Conservation (phyloP, 306 rosid genomes). For the Macrotyloma uniflorum region DNA sequence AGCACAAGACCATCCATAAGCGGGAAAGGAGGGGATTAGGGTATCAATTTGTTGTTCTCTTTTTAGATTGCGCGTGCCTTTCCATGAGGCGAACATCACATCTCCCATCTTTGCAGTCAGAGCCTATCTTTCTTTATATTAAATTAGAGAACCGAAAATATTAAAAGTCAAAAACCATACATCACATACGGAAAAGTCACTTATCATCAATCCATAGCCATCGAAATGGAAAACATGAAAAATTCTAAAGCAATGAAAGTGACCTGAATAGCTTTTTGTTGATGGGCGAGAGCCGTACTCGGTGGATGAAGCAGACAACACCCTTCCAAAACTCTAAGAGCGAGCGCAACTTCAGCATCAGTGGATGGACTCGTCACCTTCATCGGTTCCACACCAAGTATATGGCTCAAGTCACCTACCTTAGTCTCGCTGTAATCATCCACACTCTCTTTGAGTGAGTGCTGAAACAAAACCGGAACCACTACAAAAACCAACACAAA, state of each 20-base stretch:
- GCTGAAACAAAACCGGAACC: slow-evolving; percentile 84
- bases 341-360: slow-evolving; percentile 65
- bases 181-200: not conserved
- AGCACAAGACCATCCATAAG: slow-evolving; percentile 62
- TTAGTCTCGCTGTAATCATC: slow-evolving; percentile 47
- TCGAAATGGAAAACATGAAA: not conserved
- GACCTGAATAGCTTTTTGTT: slow-evolving; percentile 66
- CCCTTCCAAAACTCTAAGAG: slow-evolving; percentile 75
- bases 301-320: slow-evolving; percentile 70
- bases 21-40: slow-evolving; percentile 27
- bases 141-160: not conserved
- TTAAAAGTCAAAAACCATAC: not conserved
- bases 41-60: not conserved
- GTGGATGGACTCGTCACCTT: slow-evolving; percentile 76
- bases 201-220: not conserved
- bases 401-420: slow-evolving; percentile 63
- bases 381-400: slow-evolving; percentile 75
- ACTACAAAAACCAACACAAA: slow-evolving; percentile 44
- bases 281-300: slow-evolving; percentile 67
- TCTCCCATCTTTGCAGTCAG: not conserved
- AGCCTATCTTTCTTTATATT: not conserved
- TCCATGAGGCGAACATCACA: not conserved
- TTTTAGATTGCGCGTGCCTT: not conserved
- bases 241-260: not conserved
- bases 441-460: slow-evolving; percentile 70